phyloP scores from a whole-genome alignment of 1,139 yeast species.

The Debaryomyces robertsiae region DNA sequence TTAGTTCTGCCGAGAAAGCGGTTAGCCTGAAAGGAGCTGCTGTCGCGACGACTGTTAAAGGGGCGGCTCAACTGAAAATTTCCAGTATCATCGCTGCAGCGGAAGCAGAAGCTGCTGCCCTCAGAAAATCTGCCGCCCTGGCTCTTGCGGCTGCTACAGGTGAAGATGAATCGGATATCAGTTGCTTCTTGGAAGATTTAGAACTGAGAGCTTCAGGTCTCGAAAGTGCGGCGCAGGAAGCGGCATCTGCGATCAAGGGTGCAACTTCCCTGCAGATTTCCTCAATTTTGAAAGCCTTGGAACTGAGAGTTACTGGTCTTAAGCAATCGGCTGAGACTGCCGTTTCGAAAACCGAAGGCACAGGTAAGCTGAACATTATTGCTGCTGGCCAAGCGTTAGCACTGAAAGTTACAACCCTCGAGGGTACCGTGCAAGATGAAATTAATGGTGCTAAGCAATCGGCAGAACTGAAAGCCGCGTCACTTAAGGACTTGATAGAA shows the following conservation, averaged over 20 bases:
- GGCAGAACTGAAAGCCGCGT: slow-evolving; percentile 2
- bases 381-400: slow-evolving; percentile 1
- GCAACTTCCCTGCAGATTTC: slow-evolving; percentile 5
- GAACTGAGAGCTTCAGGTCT: not conserved
- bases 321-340: not conserved
- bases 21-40: not conserved
- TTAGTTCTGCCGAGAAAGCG: not conserved
- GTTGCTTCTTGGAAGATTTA: slow-evolving; percentile 1
- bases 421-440: not conserved
- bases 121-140: not conserved
- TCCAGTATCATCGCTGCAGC: not conserved
- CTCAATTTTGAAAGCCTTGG: not conserved
- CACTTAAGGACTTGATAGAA: not conserved
- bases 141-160: not conserved
- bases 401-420: not conserved
- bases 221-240: slow-evolving; percentile 1
- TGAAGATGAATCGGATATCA: not conserved
- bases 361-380: slow-evolving; percentile 1
- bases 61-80: not conserved
- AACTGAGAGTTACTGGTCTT: slow-evolving; percentile 1
- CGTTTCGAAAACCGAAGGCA: not conserved
- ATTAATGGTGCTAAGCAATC: not conserved
- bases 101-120: slow-evolving; percentile 1
- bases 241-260: not conserved
- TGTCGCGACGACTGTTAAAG: not conserved